Base-by-base conservation (phyloP, 2,329 filamentous ascomycete species). In the Trichoderma atroviride region DNA sequence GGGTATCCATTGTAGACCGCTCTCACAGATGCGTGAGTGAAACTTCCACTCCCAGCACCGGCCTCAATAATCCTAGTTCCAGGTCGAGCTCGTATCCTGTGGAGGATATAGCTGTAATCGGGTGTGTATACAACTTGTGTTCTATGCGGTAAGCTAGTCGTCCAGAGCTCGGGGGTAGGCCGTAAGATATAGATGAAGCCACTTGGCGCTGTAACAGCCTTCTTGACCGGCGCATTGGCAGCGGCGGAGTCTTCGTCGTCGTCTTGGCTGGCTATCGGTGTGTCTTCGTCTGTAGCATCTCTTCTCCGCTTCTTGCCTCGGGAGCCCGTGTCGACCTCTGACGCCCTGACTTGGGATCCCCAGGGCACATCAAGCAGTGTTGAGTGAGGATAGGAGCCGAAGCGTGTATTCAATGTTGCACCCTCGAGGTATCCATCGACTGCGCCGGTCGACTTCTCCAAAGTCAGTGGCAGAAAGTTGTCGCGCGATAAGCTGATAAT, bases 281-380 rank as follows among this genome's bases (percentile, higher is more conserved):
- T 80, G 76, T 83, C 83, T 71, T 87, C 85, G 53, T 80, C 82
- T 29, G 78, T 78, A 5, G 76, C 79, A 65, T 83, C 82, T 19
- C 83, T 79, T 78, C 89, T 89, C 67, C 87, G 84, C 79, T 90
- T 91, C 63, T 91, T 87, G 40, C 93, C 93, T 74, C 94, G 86
- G n/a, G 93, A 96, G 14, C 94, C 94, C 0, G 94, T 97, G 76
- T 97, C 93, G 69, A 97, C 94, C 37, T 91, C 88, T 1, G 94
- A 97, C 9, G 96, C 96, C 58, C 93, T 87, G 27, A 98, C 90
- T 78, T 98, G 96, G 7, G 92, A 93, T 33, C 96, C 96, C 95
- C 95, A 98, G 53, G 92, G 91, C 66, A 94, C 84, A 5, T 88
- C 85, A 68, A 97, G 86, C 57, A 95, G 81, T 0, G 92, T 94